These are phyloP conservation scores for Fusarium begoniae DNA, from an alignment of 2,329 filamentous ascomycete genomes.

Conservation along the genomic window DNA sequence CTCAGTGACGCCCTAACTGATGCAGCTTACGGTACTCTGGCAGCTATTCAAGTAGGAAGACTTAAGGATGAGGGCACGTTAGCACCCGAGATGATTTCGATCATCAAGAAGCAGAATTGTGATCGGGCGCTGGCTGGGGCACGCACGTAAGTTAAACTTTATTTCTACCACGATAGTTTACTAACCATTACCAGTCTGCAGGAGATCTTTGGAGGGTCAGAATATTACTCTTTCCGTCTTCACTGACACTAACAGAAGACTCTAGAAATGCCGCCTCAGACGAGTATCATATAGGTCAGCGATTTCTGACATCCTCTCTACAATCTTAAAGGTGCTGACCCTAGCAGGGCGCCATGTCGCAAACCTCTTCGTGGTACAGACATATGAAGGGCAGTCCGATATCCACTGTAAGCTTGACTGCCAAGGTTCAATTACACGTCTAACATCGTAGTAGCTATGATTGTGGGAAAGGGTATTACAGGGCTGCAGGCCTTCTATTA, in stretches of 20 bases:
- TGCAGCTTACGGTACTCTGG: constrained; percentile 86
- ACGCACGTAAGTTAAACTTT: constrained; percentile 56
- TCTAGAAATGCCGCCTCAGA: constrained; percentile 85
- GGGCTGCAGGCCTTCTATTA: neutral
- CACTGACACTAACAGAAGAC: neutral
- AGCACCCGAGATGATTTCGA: constrained; percentile 91
- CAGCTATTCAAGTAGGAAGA: constrained; percentile 86
- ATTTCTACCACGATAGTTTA: neutral
- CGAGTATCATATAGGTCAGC: constrained; percentile 84
- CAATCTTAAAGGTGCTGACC: neutral
- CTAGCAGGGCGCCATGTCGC: constrained; percentile 76
- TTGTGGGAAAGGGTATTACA: neutral
- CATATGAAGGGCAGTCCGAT: constrained; percentile 97
- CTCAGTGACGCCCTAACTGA: constrained; percentile 91
- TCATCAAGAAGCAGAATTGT: constrained; percentile 98
- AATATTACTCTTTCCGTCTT: neutral
- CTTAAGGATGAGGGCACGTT: constrained; percentile 90
- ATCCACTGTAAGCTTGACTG: constrained; percentile 76
- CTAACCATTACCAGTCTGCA: constrained; percentile 62
- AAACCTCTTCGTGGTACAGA: constrained; percentile 96
- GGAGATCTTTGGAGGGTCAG: constrained; percentile 88
- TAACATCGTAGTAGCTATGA: neutral
- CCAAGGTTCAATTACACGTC: too few relatives aligned
- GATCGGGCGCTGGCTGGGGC: constrained; percentile 87
- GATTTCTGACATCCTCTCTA: neutral